Percentiles rank a stretch among this genome's conserved stretches.
Evolutionary conservation across 768 basidiomycete genomes (phyloP).

Genomic region (Pisolithus sp.): DNA sequence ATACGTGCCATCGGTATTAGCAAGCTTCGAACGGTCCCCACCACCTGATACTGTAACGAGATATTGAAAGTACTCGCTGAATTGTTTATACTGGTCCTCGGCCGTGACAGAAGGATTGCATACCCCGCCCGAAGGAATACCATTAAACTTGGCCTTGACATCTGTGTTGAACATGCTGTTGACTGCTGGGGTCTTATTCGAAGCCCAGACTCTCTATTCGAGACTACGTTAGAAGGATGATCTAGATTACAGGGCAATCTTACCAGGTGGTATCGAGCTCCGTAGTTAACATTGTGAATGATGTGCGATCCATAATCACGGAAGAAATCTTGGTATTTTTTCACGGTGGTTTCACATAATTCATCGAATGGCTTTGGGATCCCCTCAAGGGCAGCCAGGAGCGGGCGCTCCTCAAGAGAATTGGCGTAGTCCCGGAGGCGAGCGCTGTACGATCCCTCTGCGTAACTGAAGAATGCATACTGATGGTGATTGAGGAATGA

Average conservation of each 20-base stretch:
- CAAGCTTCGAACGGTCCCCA: neutral
- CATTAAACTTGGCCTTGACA: conserved; percentile 7
- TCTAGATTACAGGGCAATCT: neutral
- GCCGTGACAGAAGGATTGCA: neutral
- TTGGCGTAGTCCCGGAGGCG: neutral
- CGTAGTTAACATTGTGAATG: neutral
- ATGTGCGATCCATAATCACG: neutral
- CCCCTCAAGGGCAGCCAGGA: neutral
- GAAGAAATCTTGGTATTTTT: neutral
- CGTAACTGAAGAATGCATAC: neutral
- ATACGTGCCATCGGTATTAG: conserved; percentile 2
- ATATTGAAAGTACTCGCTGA: conserved; percentile 1
- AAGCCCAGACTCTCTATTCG: conserved; percentile 2
- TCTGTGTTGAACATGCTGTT: conserved; percentile 3
- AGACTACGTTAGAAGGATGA: neutral
- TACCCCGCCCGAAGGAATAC: conserved; percentile 2
- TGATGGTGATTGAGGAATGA: neutral
- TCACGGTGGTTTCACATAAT: neutral
- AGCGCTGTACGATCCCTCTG: neutral
- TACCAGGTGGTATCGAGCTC: neutral
- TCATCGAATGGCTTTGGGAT: neutral
- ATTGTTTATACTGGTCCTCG: conserved; percentile 3
- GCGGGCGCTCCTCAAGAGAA: neutral
- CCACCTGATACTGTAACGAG: conserved; percentile 6
- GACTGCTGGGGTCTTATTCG: neutral